Evolutionary conservation across 305 asterid species (phyloP), one percentile per base, ranked within the genome.

Genomic region (Ruellia speciosa): DNA sequence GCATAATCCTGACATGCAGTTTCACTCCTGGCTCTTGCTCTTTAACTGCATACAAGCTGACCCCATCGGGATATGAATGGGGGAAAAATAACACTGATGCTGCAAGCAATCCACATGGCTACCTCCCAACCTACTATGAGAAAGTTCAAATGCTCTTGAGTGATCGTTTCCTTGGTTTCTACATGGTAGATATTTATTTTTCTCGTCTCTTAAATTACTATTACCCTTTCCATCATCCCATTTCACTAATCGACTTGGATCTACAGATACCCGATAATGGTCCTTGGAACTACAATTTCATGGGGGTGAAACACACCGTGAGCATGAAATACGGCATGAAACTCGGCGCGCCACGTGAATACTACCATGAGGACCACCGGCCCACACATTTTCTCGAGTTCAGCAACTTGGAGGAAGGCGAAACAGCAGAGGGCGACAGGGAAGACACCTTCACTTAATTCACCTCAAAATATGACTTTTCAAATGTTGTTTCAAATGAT

Each of bases 21-120:
- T 93, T 93, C 78, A 93, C 99, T 0, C 99, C 97, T 0, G 99
- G 99, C 4, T 93, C 99, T 8, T 93, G 99, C 76, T 93, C 99
- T 10, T 70, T 93, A 66, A 93, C 97, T 0, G 99, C 99, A 0
- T 93, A 93, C 62, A 93, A 89, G 75, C 60, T 93, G 70, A 89
- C 99, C 14, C 94, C 90, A 6, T 82, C 97, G 0, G 99, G 99
- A 47, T 93, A 84, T 0, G 99, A 93, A 56, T 93, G 99, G 99
- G 99, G 99, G 7, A 94, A 87, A 68, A 89, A 84, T 71, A 89
- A 89, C 79, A 77, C 84, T 3, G 99, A 93, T 58, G 87, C 94
- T 8, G 94, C 86, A 45, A 79, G 87, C 77, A 92, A 93, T 68
- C 97, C 99, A 14, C 97, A 93, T 37, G 95, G 97, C 13, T 93